Evolutionary conservation across 2,329 filamentous ascomycete genomes (phyloP).

Genomic region (Calonectria crousiana): DNA sequence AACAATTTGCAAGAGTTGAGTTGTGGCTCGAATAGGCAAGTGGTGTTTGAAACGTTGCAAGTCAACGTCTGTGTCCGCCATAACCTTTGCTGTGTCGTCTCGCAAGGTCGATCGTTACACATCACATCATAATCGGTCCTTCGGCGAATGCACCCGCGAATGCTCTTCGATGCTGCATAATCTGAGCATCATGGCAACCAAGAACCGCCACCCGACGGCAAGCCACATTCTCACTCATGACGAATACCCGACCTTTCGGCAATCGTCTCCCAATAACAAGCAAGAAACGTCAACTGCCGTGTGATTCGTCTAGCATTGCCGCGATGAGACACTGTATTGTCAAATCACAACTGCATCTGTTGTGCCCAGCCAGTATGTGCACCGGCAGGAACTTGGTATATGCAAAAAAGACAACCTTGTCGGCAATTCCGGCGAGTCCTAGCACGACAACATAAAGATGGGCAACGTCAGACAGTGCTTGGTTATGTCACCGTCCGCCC

Average conservation of each 20-base stretch:
- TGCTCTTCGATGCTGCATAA: not conserved
- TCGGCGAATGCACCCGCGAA: not conserved
- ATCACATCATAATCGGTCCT: not conserved
- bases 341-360: not conserved
- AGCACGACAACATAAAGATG: not conserved
- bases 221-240: not conserved
- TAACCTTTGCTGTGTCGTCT: not conserved
- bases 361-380: not conserved
- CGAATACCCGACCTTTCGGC: not conserved
- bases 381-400: not conserved
- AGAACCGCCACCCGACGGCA: not conserved
- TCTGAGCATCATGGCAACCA: not conserved
- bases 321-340: conserved; percentile 9
- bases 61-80: not conserved
- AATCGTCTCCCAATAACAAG: not conserved
- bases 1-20: not conserved
- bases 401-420: not conserved
- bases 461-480: conserved; percentile 5
- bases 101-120: not conserved
- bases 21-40: not conserved
- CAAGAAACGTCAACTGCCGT: not conserved
- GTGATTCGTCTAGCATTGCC: conserved; percentile 1
- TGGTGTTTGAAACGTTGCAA: conserved; percentile 1
- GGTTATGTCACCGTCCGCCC: not conserved
- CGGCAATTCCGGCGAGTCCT: conserved; percentile 4